phyloP scores from a whole-genome alignment of 2,329 filamentous ascomycete genomes.

The Setomelanomma holmii region DNA sequence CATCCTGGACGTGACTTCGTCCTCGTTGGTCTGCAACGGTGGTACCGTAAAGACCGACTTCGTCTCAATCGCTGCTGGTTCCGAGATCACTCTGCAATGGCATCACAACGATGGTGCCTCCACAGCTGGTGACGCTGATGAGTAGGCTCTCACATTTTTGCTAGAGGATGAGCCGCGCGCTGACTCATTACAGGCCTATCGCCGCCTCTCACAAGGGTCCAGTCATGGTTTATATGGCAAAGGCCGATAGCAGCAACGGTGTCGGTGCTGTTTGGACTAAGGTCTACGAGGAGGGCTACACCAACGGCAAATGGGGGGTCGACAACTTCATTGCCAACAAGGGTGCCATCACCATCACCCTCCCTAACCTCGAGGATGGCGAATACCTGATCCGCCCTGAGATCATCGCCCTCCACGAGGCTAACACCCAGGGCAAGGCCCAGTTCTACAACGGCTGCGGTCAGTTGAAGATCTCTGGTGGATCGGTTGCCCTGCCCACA shows the following conservation, averaged over 20 bases:
- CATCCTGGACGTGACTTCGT: slow-evolving; percentile 45
- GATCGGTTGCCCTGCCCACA: slow-evolving; percentile 35
- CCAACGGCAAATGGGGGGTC: slow-evolving; percentile 46
- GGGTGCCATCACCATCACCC: slow-evolving; percentile 48
- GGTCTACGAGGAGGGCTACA: slow-evolving; percentile 49
- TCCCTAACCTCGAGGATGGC: slow-evolving; percentile 48
- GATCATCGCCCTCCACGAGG: slow-evolving; percentile 54
- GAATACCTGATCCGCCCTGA: slow-evolving; percentile 53
- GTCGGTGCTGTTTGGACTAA: slow-evolving; percentile 60
- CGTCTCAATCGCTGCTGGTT: slow-evolving; percentile 57
- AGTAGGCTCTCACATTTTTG: slow-evolving; percentile 28
- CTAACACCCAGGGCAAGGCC: slow-evolving; percentile 40
- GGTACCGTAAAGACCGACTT: slow-evolving; percentile 45
- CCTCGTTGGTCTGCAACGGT: slow-evolving; percentile 47
- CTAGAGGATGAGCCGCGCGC: background rate
- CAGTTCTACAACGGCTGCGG: slow-evolving; percentile 55
- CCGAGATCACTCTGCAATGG: slow-evolving; percentile 57
- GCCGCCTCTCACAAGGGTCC: slow-evolving; percentile 58
- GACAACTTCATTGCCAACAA: slow-evolving; percentile 50
- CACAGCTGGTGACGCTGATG: slow-evolving; percentile 50
- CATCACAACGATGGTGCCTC: slow-evolving; percentile 54
- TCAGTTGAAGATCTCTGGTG: slow-evolving; percentile 49
- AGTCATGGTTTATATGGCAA: slow-evolving; percentile 60
- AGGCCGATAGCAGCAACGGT: slow-evolving; percentile 50
- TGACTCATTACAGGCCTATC: slow-evolving; percentile 2